Evolutionary conservation across 2,329 filamentous ascomycete species (phyloP).

Genomic region (Dactylella cylindrospora): DNA sequence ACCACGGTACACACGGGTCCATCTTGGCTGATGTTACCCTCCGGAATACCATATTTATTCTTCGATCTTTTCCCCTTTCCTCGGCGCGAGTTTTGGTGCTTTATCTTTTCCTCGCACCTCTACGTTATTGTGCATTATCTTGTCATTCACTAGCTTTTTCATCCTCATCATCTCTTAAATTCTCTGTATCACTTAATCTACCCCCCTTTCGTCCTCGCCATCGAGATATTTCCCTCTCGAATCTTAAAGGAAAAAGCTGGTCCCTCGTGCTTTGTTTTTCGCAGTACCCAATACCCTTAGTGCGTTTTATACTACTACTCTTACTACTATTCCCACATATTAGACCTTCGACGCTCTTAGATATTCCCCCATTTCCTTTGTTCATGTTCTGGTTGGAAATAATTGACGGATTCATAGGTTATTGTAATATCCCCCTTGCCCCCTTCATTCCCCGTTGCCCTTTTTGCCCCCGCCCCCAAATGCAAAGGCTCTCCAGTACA

Average conservation of each 20-base stretch:
- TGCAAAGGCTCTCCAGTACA: background rate
- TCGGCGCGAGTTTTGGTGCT: slow-evolving; percentile 3
- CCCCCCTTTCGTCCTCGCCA: too few relatives aligned
- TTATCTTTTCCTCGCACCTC: slow-evolving; percentile 3
- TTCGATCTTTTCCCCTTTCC: slow-evolving; percentile 15
- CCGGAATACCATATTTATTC: slow-evolving; percentile 39
- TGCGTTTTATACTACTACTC: slow-evolving; percentile 39
- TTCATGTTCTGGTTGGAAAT: slow-evolving; percentile 38
- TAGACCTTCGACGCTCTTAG: too few relatives aligned
- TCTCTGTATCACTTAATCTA: background rate
- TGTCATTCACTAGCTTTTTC: slow-evolving; percentile 4
- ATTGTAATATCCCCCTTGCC: slow-evolving; percentile 32
- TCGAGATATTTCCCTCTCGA: slow-evolving; percentile 32
- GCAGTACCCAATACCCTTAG: slow-evolving; percentile 43
- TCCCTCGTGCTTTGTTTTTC: slow-evolving; percentile 33
- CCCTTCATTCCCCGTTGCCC: background rate
- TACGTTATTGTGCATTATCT: slow-evolving; percentile 34
- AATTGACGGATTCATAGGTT: slow-evolving; percentile 40
- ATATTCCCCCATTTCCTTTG: slow-evolving; percentile 27
- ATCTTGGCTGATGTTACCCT: slow-evolving; percentile 27
- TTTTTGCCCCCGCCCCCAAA: background rate
- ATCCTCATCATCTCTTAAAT: slow-evolving; percentile 1
- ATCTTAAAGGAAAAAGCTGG: slow-evolving; percentile 28
- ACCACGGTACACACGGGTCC: slow-evolving; percentile 39
- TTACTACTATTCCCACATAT: slow-evolving; percentile 29